Evolutionary conservation across 441 rosid species (phyloP).

Genomic region (Adansonia rubrostipa): DNA sequence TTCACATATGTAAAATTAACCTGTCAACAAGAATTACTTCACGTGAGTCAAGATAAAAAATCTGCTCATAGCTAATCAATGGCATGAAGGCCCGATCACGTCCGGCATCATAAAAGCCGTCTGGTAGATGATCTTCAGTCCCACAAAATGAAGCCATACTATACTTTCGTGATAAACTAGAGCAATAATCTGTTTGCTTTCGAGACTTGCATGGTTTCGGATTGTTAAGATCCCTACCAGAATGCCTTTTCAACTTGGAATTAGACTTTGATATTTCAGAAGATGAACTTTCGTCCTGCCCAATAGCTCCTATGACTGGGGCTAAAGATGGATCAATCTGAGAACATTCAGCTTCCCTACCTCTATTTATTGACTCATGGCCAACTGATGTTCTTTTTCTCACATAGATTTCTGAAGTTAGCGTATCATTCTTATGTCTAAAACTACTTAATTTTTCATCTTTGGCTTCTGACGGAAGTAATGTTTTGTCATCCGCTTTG

Average conservation of each 20-base stretch:
- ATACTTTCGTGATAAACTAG: constrained; percentile 59
- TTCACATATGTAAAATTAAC: constrained; percentile 40
- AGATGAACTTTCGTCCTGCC: constrained; percentile 52
- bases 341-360: constrained; percentile 38
- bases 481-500: constrained; percentile 46
- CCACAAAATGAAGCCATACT: constrained; percentile 74
- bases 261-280: constrained; percentile 43
- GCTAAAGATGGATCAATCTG: constrained; percentile 46
- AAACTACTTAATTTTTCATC: constrained; percentile 38
- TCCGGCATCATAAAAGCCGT: constrained; percentile 99
- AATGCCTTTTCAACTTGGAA: constrained; percentile 70
- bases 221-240: constrained; percentile 69
- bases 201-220: constrained; percentile 88
- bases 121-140: constrained; percentile 71
- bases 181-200: constrained; percentile 53
- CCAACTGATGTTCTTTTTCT: constrained; percentile 38
- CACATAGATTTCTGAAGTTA: constrained; percentile 33
- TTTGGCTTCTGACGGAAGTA: constrained; percentile 42
- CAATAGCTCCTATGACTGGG: constrained; percentile 35
- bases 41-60: constrained; percentile 73
- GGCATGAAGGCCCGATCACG: constrained; percentile 91
- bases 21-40: constrained; percentile 98
- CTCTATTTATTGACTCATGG: constrained; percentile 39
- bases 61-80: constrained; percentile 59
- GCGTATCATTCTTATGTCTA: constrained; percentile 49